Percentiles rank a stretch among this genome's conserved stretches.
Conservation (phyloP, 2,329 filamentous ascomycete species). For the Verticillium longisporum region DNA sequence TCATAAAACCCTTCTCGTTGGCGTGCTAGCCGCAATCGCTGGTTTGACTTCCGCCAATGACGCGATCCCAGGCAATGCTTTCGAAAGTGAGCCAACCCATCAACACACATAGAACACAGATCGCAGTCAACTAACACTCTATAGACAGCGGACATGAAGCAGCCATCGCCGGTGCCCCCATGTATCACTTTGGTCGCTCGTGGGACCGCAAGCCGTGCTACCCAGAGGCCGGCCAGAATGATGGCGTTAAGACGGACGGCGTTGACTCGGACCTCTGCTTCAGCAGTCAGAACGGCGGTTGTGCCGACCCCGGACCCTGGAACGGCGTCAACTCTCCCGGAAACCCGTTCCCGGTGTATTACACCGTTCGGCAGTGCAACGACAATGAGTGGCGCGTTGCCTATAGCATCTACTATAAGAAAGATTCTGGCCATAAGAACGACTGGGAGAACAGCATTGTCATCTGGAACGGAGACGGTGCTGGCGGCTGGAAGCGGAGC, state of each 20-base stretch:
- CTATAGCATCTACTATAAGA: constrained; percentile 18
- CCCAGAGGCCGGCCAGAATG: not conserved
- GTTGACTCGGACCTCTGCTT: constrained; percentile 12
- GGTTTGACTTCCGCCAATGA: not conserved
- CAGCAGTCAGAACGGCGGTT: constrained; percentile 7
- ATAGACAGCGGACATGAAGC: not conserved
- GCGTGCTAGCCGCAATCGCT: not conserved
- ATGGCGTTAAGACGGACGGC: constrained; percentile 9
- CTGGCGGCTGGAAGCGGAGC: constrained; percentile 6
- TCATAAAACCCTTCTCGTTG: not conserved
- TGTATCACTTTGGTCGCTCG: not conserved
- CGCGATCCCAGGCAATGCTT: not conserved
- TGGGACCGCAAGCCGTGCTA: not conserved
- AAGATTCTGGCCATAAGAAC: constrained; percentile 16
- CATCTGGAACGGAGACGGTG: constrained; percentile 11
- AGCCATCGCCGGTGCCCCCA: not conserved
- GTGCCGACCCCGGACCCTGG: constrained; percentile 8
- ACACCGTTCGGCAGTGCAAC: constrained; percentile 8
- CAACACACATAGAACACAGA: not conserved
- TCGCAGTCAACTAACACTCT: not conserved
- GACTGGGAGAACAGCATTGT: constrained; percentile 17
- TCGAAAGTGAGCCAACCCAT: not conserved
- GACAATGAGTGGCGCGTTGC: constrained; percentile 14
- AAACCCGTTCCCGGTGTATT: constrained; percentile 13
- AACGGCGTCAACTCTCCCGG: constrained; percentile 10